These are phyloP conservation scores for Lathyrus tuberosus DNA, from an alignment of 306 rosid species.

Conservation along the genomic window DNA sequence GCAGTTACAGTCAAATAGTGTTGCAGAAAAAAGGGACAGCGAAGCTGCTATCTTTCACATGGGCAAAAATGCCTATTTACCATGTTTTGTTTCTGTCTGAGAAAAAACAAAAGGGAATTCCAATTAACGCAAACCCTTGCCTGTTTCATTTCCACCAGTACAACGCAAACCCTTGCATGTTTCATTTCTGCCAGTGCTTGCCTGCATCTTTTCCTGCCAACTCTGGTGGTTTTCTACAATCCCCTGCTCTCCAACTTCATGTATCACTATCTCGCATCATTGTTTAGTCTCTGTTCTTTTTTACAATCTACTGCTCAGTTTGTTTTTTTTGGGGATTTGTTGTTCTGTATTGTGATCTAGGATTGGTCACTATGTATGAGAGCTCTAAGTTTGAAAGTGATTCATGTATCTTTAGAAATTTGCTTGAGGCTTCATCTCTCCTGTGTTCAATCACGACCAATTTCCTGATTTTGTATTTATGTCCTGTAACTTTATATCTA, in stretches of 20 bases:
- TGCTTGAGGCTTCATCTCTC: background rate
- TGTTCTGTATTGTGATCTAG: constrained; percentile 1
- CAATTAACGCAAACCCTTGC: background rate
- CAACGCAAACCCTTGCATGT: background rate
- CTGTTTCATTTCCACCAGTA: background rate
- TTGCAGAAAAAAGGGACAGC: background rate
- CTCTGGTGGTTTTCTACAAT: constrained; percentile 9
- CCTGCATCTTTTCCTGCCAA: constrained; percentile 3
- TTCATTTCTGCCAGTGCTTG: background rate
- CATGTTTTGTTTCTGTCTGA: constrained; percentile 9
- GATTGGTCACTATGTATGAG: background rate
- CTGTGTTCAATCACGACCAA: constrained; percentile 7
- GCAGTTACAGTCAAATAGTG: background rate
- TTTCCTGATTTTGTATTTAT: constrained; percentile 16
- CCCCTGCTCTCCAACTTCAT: background rate
- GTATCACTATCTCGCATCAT: background rate
- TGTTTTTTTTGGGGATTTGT: background rate
- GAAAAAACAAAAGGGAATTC: background rate
- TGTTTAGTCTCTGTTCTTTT: constrained; percentile 6
- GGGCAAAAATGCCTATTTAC: background rate
- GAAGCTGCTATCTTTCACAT: constrained; percentile 5
- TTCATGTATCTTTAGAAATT: background rate
- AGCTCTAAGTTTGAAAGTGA: constrained; percentile 5
- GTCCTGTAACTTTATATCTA: constrained; percentile 15
- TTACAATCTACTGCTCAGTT: background rate